Evolutionary conservation across 2,329 filamentous ascomycete genomes (phyloP), one percentile per base, ranked within the genome.

Genomic region (Neonectria ditissima): DNA sequence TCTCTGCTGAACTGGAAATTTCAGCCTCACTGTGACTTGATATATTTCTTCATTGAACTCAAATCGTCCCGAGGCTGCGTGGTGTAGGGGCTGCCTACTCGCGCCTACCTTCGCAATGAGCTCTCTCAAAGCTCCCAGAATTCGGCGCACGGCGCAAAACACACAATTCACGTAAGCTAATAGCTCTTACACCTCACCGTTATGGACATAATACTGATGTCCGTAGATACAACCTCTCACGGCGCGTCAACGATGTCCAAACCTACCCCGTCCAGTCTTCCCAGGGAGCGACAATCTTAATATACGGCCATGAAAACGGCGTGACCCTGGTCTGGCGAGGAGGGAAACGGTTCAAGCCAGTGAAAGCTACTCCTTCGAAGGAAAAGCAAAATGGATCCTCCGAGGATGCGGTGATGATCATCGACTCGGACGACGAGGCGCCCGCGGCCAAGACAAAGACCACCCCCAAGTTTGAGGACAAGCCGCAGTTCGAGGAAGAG

Each of bases 301-400:
- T 91, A 47, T 89, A 89, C 70, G 88, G 86, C 48, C 88, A 90
- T 69, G 87, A 89, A 63, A 87, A 85, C 74, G 89, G 89, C 47
- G 77, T 90, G 44, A 87, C 84, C 3, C 71, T 91, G 39, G 76
- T 87, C 24, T 91, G 89, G 89, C 84, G 87, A 44, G 89, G 89
- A 48, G 88, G 88, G 11, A 83, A 82, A 54, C 81, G 82, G n/a
- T 86, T 91, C 70, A 90, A 88, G 73, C 65, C 80, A 2, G 66
- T 76, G 1, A 76, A 79, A 39, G 80, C 82, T 55, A 69, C 74
- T 16, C 65, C 69, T 2, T 67, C 69, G 9, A 78, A 78, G 62
- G 78, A 80, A 62, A 87, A 86, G 66, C 80, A 81, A 50, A 89
- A 89, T 67, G 87, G 87, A 13, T 69, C 78, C 0, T 73, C 75